Evolutionary conservation across 306 rosid species (phyloP).

Genomic region (Cucumis hystrix): DNA sequence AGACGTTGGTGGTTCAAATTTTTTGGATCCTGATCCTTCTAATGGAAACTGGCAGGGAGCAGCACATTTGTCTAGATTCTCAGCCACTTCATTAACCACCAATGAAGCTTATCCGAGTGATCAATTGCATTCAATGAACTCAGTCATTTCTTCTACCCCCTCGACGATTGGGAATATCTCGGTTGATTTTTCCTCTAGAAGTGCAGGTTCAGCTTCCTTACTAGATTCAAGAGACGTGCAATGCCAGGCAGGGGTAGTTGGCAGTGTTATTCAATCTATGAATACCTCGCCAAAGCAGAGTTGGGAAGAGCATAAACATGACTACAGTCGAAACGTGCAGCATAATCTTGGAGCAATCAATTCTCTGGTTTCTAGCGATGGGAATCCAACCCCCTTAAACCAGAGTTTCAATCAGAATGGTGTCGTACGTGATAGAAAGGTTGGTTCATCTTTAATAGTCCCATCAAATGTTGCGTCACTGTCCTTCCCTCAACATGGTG

Average conservation of each 20-base stretch:
- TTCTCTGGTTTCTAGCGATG: conserved; percentile 18
- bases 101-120: conserved; percentile 24
- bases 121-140: conserved; percentile 15
- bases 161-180: not conserved
- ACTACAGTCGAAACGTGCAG: conserved; percentile 5
- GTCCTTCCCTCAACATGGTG: conserved; percentile 12
- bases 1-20: conserved; percentile 25
- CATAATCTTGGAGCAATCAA: conserved; percentile 18
- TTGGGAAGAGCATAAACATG: conserved; percentile 7
- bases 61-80: conserved; percentile 32
- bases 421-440: conserved; percentile 15
- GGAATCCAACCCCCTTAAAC: conserved; percentile 10
- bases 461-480: conserved; percentile 22
- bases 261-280: not conserved
- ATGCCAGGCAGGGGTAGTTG: not conserved
- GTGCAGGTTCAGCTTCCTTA: conserved; percentile 2
- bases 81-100: conserved; percentile 33
- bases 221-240: not conserved
- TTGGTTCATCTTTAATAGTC: conserved; percentile 17
- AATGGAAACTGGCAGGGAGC: conserved; percentile 43
- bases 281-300: conserved; percentile 7
- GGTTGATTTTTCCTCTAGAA: conserved; percentile 2
- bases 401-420: conserved; percentile 30
- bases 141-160: not conserved
- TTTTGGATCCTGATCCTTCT: conserved; percentile 39